phyloP scores from a whole-genome alignment of 192 early-diverging fungal genomes.

The Gamsiella multidivaricata region DNA sequence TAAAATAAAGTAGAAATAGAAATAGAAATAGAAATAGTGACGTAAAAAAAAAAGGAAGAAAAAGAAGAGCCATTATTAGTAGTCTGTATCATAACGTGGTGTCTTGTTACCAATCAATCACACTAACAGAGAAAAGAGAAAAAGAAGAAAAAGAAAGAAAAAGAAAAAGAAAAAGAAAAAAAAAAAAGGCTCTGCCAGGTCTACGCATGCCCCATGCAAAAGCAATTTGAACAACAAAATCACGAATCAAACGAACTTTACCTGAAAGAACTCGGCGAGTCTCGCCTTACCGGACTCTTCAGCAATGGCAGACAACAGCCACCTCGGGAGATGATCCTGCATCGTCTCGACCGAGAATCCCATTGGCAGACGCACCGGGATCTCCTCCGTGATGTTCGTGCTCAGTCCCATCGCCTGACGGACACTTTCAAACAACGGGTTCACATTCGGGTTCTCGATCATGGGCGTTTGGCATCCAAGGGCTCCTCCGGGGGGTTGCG shows the following conservation, averaged over 20 bases:
- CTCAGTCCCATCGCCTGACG: constrained; percentile 69
- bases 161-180: not conserved
- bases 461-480: constrained; percentile 65
- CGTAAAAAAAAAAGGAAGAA: constrained; percentile 3
- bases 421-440: constrained; percentile 71
- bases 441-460: constrained; percentile 67
- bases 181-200: no score
- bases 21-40: constrained; percentile 15
- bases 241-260: no score
- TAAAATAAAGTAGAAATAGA: constrained; percentile 38
- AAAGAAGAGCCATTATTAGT: not conserved
- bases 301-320: constrained; percentile 19
- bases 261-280: constrained; percentile 55
- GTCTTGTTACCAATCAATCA: no score
- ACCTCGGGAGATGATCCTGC: constrained; percentile 28
- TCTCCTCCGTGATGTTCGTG: constrained; percentile 64
- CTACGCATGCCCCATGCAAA: no score
- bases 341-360: constrained; percentile 43
- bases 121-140: not conserved
- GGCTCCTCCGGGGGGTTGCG: constrained; percentile 51
- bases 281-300: constrained; percentile 33
- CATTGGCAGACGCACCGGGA: constrained; percentile 63
- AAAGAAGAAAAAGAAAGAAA: constrained; percentile 3
- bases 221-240: no score
- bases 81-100: no score